phyloP scores from a whole-genome alignment of 768 basidiomycete genomes.

The Xerocomus brunneocitrinus region DNA sequence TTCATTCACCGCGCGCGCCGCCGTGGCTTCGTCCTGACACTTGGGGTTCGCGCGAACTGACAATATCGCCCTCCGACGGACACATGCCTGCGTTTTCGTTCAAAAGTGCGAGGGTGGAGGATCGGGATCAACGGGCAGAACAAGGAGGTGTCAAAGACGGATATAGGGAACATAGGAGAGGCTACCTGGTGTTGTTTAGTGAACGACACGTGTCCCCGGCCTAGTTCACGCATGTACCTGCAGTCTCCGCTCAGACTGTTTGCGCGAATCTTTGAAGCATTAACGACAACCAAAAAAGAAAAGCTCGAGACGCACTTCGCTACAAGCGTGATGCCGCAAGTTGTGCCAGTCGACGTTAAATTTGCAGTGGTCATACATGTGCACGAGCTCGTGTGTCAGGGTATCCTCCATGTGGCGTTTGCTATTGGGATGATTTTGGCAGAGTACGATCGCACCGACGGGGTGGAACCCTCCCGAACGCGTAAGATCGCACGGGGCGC shows the following conservation, averaged over 20 bases:
- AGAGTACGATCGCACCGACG: conserved; percentile 76
- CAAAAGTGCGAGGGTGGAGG: neutral
- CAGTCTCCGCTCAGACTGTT: conserved; percentile 95
- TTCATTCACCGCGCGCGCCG: conserved; percentile 89
- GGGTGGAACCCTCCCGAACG: conserved; percentile 83
- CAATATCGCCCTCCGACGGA: conserved; percentile 78
- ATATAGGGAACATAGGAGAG: conserved; percentile 9
- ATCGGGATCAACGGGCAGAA: conserved; percentile 2
- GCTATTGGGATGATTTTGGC: conserved; percentile 76
- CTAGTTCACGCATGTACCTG: conserved; percentile 74
- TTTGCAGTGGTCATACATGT: conserved; percentile 92
- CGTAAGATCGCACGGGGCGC: conserved; percentile 74
- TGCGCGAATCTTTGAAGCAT: conserved; percentile 75
- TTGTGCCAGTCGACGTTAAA: conserved; percentile 93
- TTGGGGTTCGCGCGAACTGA: conserved; percentile 79
- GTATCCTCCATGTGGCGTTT: conserved; percentile 92
- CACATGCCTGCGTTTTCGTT: conserved; percentile 60
- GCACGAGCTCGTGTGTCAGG: conserved; percentile 87
- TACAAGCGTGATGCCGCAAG: conserved; percentile 92
- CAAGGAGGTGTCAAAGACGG: conserved; percentile 9
- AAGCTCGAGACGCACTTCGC: conserved; percentile 62
- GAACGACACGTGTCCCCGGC: conserved; percentile 71
- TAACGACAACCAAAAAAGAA: neutral
- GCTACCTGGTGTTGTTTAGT: conserved; percentile 91
- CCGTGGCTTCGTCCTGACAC: conserved; percentile 71